Conservation (phyloP, 345 rosid genomes). For the Gossypium raimondii region DNA sequence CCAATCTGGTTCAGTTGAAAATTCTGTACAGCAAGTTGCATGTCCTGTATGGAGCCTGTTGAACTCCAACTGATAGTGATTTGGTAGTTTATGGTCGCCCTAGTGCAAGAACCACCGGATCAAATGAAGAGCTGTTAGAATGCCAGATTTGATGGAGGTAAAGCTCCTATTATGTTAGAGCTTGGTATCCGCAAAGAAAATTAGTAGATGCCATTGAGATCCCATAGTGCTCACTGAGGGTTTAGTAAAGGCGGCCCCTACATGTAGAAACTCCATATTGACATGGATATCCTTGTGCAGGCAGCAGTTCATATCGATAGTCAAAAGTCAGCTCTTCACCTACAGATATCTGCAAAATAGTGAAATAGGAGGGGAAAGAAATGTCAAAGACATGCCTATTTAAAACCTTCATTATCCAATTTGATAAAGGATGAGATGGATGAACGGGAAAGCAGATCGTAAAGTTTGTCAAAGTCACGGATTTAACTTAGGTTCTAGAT, state of each 20-base stretch:
- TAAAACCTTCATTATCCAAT: not conserved
- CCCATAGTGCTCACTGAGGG: not conserved
- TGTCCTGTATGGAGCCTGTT: no score
- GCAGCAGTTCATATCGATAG: conserved; percentile 42
- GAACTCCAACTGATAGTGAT: not conserved
- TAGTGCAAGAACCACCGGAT: not conserved
- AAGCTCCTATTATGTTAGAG: not conserved
- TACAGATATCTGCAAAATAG: conserved; percentile 21
- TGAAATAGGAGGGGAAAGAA: not conserved
- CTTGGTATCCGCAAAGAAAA: not conserved
- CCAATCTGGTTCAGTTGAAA: not conserved
- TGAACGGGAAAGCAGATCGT: no score
- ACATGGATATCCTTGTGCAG: conserved; percentile 63
- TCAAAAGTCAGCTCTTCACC: conserved; percentile 84
- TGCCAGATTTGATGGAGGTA: not conserved
- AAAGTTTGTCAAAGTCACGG: no score
- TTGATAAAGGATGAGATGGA: no score
- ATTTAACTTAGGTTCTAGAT: no score
- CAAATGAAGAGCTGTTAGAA: not conserved
- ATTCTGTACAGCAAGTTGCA: no score
- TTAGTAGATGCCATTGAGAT: not conserved
- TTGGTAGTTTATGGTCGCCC: not conserved
- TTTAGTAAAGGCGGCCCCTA: conserved; percentile 54
- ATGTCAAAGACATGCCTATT: not conserved
- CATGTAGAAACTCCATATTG: conserved; percentile 62